phyloP scores from a whole-genome alignment of 2,329 filamentous ascomycete species.

The Scedosporium dehoogii region DNA sequence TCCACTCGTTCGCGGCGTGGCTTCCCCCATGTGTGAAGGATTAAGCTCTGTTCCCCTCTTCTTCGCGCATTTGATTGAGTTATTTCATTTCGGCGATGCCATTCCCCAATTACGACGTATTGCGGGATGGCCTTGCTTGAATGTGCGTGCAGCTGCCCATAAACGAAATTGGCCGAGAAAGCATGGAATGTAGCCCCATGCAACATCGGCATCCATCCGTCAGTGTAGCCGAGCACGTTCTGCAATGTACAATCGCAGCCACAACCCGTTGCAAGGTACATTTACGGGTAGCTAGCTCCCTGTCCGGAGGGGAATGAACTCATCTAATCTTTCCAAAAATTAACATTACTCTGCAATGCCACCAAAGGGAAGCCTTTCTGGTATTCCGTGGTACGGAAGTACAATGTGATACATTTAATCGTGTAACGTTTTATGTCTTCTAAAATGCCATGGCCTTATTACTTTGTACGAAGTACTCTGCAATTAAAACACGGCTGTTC shows the following conservation, averaged over 20 bases:
- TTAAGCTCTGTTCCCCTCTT: background rate
- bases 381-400: background rate
- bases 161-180: constrained; percentile 2
- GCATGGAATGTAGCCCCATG: background rate
- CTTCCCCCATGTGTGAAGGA: background rate
- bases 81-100: constrained; percentile 1
- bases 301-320: background rate
- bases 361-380: background rate
- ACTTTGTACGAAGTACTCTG: no score
- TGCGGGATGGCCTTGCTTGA: background rate
- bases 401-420: background rate
- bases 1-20: background rate
- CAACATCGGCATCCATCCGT: no score
- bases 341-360: constrained; percentile 1
- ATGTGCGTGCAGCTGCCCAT: background rate
- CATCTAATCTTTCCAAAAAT: background rate
- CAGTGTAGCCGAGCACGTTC: background rate
- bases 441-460: background rate
- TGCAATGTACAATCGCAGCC: background rate
- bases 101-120: background rate
- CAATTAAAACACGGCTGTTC: background rate
- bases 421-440: background rate
- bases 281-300: background rate
- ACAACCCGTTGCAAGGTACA: background rate
- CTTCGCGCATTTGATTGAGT: background rate